These are phyloP conservation scores for Mycena rosella DNA, from an alignment of 768 basidiomycete species.

Conservation along the genomic window DNA sequence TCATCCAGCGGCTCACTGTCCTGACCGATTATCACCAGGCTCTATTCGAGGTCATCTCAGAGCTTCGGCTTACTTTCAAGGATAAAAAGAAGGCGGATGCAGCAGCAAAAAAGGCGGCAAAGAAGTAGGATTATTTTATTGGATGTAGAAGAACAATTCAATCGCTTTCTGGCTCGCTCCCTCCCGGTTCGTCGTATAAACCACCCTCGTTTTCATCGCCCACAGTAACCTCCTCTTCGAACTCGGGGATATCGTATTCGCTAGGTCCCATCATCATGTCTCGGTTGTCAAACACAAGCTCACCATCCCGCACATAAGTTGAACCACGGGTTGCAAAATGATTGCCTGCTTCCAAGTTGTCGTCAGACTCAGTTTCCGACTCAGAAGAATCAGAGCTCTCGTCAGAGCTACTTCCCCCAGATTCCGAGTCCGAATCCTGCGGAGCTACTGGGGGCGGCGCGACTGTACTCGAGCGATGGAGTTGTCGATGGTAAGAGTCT, in stretches of 20 bases:
- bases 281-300: conserved; percentile 6
- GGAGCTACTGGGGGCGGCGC: background rate
- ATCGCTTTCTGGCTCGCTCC: background rate
- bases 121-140: background rate
- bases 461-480: background rate
- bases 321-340: conserved; percentile 8
- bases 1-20: background rate
- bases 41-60: background rate
- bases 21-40: background rate
- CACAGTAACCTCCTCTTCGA: background rate
- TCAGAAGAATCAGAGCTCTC: no score
- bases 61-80: background rate
- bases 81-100: background rate
- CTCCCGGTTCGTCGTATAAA: no score
- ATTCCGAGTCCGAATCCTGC: background rate
- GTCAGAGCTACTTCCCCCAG: no score
- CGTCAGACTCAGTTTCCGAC: no score
- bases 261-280: conserved; percentile 20
- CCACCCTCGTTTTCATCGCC: background rate
- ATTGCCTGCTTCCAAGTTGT: no score
- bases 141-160: background rate
- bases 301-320: background rate
- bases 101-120: no score
- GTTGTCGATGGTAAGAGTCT: conserved; percentile 1
- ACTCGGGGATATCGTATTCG: no score